phyloP scores from a whole-genome alignment of 768 basidiomycete species.

The Collybiopsis luxurians region DNA sequence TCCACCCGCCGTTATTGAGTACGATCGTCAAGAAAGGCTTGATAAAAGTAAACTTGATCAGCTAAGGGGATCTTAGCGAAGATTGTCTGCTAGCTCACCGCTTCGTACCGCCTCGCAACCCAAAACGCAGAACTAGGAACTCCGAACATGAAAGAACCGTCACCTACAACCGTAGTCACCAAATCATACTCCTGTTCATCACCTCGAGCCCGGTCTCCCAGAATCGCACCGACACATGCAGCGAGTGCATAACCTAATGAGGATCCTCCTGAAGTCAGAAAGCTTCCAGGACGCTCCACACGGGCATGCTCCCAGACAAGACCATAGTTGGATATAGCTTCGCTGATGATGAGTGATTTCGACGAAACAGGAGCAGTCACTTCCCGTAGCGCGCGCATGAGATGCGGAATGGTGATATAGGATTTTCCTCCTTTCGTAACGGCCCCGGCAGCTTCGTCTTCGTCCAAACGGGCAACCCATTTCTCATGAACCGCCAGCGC shows the following conservation, averaged over 20 bases:
- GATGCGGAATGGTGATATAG: constrained; percentile 41
- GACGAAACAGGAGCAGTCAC: constrained; percentile 14
- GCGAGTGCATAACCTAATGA: constrained; percentile 70
- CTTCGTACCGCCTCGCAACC: constrained; percentile 69
- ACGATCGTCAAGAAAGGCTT: constrained; percentile 72
- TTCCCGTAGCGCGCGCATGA: constrained; percentile 47
- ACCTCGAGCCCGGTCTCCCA: constrained; percentile 20
- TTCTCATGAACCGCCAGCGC: constrained; percentile 10
- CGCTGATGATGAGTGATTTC: constrained; percentile 53
- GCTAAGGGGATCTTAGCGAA: too few relatives aligned
- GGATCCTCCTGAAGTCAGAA: constrained; percentile 59
- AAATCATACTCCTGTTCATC: constrained; percentile 42
- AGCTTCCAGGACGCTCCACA: constrained; percentile 45
- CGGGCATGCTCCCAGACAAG: constrained; percentile 57
- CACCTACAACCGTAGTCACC: constrained; percentile 59
- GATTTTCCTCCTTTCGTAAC: not conserved
- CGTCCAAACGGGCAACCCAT: constrained; percentile 16
- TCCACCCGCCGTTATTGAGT: constrained; percentile 74
- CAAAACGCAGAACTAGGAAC: constrained; percentile 67
- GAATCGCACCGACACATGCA: constrained; percentile 55
- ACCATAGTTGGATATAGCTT: constrained; percentile 57
- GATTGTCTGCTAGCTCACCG: constrained; percentile 50
- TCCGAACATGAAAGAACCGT: constrained; percentile 67
- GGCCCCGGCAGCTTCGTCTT: constrained; percentile 14
- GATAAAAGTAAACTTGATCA: too few relatives aligned